Conservation (phyloP, 768 basidiomycete genomes). For the Kwoniella bestiolae region DNA sequence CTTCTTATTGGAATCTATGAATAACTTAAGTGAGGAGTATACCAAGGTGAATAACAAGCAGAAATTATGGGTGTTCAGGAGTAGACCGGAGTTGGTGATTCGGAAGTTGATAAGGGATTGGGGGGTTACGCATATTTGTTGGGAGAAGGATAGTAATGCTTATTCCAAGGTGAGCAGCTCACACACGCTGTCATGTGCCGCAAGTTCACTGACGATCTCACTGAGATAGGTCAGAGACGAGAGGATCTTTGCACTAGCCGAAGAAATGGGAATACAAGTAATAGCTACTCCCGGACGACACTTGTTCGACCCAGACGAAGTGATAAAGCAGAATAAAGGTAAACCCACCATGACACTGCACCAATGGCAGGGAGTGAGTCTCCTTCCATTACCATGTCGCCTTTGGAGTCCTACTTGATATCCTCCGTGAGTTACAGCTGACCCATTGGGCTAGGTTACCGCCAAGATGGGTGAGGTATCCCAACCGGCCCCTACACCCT, state of each 20-base stretch:
- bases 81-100: slow-evolving; percentile 53
- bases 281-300: slow-evolving; percentile 56
- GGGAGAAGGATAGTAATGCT: slow-evolving; percentile 54
- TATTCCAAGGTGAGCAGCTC: slow-evolving; percentile 42
- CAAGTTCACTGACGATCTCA: not conserved
- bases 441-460: too few relatives aligned
- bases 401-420: too few relatives aligned
- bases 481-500: slow-evolving; percentile 41
- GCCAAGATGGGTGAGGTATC: slow-evolving; percentile 45
- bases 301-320: slow-evolving; percentile 54
- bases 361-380: slow-evolving; percentile 54
- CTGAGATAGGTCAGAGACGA: slow-evolving; percentile 42
- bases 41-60: slow-evolving; percentile 51
- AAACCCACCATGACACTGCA: slow-evolving; percentile 55
- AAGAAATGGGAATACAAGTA: slow-evolving; percentile 51
- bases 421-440: too few relatives aligned
- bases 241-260: slow-evolving; percentile 42
- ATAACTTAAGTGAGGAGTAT: slow-evolving; percentile 45
- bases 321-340: slow-evolving; percentile 51
- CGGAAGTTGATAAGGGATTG: slow-evolving; percentile 54
- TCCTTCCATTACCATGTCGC: too few relatives aligned
- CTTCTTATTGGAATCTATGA: slow-evolving; percentile 54
- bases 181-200: too few relatives aligned
- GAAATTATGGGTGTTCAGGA: slow-evolving; percentile 55
- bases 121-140: slow-evolving; percentile 58